Evolutionary conservation across 2,329 filamentous ascomycete species (phyloP), one percentile per base, ranked within the genome.

Genomic region (Cyphellophora attinorum): DNA sequence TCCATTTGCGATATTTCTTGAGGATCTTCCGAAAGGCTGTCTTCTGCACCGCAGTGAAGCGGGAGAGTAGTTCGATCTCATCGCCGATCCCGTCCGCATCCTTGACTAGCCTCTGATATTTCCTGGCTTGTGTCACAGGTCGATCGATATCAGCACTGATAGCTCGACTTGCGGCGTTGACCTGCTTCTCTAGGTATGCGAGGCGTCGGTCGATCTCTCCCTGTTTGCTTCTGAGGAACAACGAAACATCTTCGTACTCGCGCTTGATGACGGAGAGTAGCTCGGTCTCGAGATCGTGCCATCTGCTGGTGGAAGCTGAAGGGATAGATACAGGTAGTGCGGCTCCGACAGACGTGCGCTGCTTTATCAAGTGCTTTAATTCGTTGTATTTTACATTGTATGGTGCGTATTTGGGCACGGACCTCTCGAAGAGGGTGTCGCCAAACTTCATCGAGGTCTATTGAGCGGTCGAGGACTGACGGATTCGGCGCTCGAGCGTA

Each of bases 1-100:
- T 89, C 85, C 85, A 91, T 70, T 86, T 88, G 70, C 80, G 65
- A 60, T 91, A 89, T 54, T 93, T 93, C 56, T 89, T 91, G 19
- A 88, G 63, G 23, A 93, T 79, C 60, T 93, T 93, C 36, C 75
- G 73, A 49, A 93, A 88, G 3, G 81, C 85, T 4, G 79, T 73
- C 6, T 78, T 68, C 53, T 93, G 85, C 2, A 81, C 80, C 39
- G 72, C 69, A 43, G 79, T 73, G 49, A 89, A 93, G 27, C 83
- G 75, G 21, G 74, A 71, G 5, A 91, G 65, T 4, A 74, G 72
- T 35, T 74, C 70, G 35, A 85, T 76, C 44, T 91, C 84, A 45
- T 84, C 74, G 29, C 78, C 77, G 44, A 69, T 60, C 38, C 67
- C 65, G 31, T 64, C 64, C 39, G 70, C 67, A 30, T 70, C 58